Evolutionary conservation across 139 green algal genomes (phyloP), one percentile per base, ranked within the genome.

Genomic region (Asterochloris sp.): DNA sequence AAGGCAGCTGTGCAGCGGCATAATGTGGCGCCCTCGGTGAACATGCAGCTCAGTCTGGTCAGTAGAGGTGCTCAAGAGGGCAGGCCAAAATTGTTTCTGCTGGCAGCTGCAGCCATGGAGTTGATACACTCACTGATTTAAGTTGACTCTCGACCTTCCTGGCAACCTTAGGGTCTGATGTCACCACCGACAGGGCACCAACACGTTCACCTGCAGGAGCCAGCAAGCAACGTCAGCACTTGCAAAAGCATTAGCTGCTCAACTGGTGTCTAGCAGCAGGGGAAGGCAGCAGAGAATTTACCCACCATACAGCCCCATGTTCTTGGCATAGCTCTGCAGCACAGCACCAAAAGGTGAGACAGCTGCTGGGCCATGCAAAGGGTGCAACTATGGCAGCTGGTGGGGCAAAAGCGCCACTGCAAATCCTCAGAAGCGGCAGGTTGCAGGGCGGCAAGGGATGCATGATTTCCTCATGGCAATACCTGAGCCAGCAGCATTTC

Each of bases 221-320:
- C 66, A 73, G 66, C 21, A 27, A 73, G 19, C 66, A 73, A 6
- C 2, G 66, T 24, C 23, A 26, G 74, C 74, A 62, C 27, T 26
- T 76, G 69, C 69, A 24, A 24, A 76, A 15, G 0, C 16, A 76
- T 24, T 11, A 76, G 16, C 29, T 28, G 13, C 28, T 10, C 29
- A 26, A 76, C n/a, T 26, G 12, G 69, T 11, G 66, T 73, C 23
- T 2, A 24, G 66, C 66, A 73, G 66, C 66, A 2, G 4, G 66
- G 9, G 13, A 29, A 78, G 26, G 26, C 74, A 78, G 19, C 23
- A 81, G 38, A 6, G 38, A 54, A 54, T 74, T 16, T 69, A 60
- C 71, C 79, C 80, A 13, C 92, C 94, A 85, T 97, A 97, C 83
- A 98, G 89, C 0, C 95, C 95, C 92, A 98, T 96, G 88, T 96